Evolutionary conservation across 192 early-diverging fungal species (phyloP), one percentile per base, ranked within the genome.

Genomic region (Linnemannia elongata): DNA sequence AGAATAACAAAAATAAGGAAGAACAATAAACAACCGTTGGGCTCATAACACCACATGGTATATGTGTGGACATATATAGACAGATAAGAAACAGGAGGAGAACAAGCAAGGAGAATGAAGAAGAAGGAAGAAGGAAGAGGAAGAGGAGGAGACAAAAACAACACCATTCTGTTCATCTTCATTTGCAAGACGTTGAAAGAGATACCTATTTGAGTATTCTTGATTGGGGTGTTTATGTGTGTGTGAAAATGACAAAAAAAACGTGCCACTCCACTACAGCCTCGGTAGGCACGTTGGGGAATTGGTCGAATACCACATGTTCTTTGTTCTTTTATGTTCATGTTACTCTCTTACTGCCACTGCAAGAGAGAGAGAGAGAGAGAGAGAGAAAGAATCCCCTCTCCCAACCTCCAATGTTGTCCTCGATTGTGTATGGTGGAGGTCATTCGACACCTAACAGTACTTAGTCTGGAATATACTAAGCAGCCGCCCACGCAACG

Each of bases 401-500:
- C 39, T 24, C 36, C 35, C n/a, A n/a, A n/a, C n/a, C n/a, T n/a
- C 17, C 74, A 33, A 9, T 41, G 8, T 27, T 60, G 54, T 5
- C 9, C 57, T 57, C n/a, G 24, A 57, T 57, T n/a, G 24, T 9
- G 55, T 55, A 24, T 57, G n/a, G 55, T 57, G n/a, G 55, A 57
- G 55, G 55, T 27, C 55, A 57, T n/a, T 57, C 55, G 55, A 54
- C n/a, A 22, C 24, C 24, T 57, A 57, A 7, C 18, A 49, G 47
- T 49, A 2, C 3, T 49, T 52, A 22, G 55, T 24, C 55, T 27
- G 9, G n/a, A 57, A 57, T 57, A 27, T 57, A 57, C n/a, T 57
- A 57, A 57, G 55, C 55, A 57, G n/a, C 55, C 55, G 60, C n/a
- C 60, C 38, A 41, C 20, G 27, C 52, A 76, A 77, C 76, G 76